Conservation (phyloP, 106 monocot species). For the Allium sativum region DNA sequence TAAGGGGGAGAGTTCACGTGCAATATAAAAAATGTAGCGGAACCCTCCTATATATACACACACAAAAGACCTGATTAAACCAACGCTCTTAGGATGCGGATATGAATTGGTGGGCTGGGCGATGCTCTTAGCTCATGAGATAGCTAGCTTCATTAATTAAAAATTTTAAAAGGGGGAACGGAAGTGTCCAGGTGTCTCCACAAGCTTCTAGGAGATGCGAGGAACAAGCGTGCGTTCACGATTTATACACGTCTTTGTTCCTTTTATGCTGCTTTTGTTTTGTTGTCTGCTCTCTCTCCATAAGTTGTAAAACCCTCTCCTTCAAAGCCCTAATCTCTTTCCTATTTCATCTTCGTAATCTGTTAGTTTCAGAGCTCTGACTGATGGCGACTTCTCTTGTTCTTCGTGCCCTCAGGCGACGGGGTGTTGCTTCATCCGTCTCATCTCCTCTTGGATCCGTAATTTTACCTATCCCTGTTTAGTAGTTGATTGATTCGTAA, state of each 20-base stretch:
- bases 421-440: slow-evolving; percentile 20
- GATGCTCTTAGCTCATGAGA: too few relatives aligned
- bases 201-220: slow-evolving; percentile 1
- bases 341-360: background rate
- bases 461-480: background rate
- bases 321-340: background rate
- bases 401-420: slow-evolving; percentile 33
- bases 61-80: too few relatives aligned
- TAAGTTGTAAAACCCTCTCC: background rate
- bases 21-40: too few relatives aligned
- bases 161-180: too few relatives aligned
- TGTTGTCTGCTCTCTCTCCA: background rate
- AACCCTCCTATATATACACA: too few relatives aligned
- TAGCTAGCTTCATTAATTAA: too few relatives aligned
- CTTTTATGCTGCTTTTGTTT: too few relatives aligned
- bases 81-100: too few relatives aligned
- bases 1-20: too few relatives aligned
- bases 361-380: background rate
- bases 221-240: background rate
- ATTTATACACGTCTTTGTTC: background rate
- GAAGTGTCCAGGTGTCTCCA: slow-evolving; percentile 6
- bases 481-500: background rate
- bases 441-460: slow-evolving; percentile 35
- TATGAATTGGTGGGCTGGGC: too few relatives aligned
- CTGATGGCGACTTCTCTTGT: slow-evolving; percentile 39